Conservation (phyloP, 495 filamentous ascomycete genomes). For the Penicillium atrosanguineum region DNA sequence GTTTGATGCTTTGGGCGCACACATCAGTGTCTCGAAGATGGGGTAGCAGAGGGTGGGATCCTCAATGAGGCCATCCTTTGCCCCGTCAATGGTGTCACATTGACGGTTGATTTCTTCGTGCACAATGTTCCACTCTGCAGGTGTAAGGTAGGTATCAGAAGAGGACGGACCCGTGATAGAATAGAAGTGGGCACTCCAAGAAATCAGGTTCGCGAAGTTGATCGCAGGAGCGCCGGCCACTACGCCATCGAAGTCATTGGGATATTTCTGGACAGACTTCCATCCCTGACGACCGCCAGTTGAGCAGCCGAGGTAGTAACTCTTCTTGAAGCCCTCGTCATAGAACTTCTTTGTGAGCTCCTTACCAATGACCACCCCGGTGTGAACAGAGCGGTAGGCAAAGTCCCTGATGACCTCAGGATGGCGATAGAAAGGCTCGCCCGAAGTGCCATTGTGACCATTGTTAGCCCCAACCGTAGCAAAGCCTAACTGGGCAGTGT, state of each 20-base stretch:
- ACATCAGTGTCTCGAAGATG: conserved; percentile 51
- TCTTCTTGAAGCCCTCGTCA: conserved; percentile 39
- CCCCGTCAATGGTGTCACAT: conserved; percentile 64
- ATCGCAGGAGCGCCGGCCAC: conserved; percentile 56
- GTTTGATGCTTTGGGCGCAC: conserved; percentile 31
- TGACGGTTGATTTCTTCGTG: conserved; percentile 59
- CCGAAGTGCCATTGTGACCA: conserved; percentile 49
- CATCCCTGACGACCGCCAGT: conserved; percentile 56
- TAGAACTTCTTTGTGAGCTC: conserved; percentile 49
- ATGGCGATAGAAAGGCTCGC: conserved; percentile 41
- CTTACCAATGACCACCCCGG: conserved; percentile 52
- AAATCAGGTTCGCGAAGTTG: conserved; percentile 44
- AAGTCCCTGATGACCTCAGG: conserved; percentile 50
- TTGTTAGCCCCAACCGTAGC: conserved; percentile 50
- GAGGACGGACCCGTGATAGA: conserved; percentile 44
- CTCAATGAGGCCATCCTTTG: conserved; percentile 63
- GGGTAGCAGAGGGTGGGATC: conserved; percentile 58
- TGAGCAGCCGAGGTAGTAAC: conserved; percentile 57
- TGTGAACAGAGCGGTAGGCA: conserved; percentile 47
- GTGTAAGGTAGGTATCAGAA: conserved; percentile 50
- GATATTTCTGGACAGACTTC: conserved; percentile 49
- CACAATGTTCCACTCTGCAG: conserved; percentile 49
- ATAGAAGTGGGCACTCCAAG: conserved; percentile 55
- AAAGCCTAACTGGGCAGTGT: conserved; percentile 42
- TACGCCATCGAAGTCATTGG: conserved; percentile 63